phyloP scores from a whole-genome alignment of 1,139 yeast genomes.

The Waltiozyma sp. region DNA sequence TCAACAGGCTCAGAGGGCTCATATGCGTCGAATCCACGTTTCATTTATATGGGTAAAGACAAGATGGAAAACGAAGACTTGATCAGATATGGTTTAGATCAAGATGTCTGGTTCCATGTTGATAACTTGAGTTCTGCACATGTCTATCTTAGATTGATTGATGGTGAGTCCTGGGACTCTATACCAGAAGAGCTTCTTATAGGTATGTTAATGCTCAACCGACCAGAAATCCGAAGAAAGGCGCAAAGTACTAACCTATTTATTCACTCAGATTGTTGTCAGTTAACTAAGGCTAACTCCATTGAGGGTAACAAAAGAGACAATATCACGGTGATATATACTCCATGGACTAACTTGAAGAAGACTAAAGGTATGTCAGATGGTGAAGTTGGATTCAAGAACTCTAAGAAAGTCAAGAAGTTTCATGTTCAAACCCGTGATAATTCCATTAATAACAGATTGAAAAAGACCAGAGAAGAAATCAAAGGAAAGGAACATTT shows the following conservation, averaged over 20 bases:
- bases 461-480: slow-evolving; percentile 59
- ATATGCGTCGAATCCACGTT: slow-evolving; percentile 20
- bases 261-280: slow-evolving; percentile 44
- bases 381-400: slow-evolving; percentile 74
- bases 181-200: slow-evolving; percentile 36
- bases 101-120: slow-evolving; percentile 77
- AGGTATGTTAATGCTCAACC: slow-evolving; percentile 4
- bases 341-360: slow-evolving; percentile 66
- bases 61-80: slow-evolving; percentile 67
- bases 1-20: slow-evolving; percentile 29
- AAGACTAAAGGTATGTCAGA: slow-evolving; percentile 69
- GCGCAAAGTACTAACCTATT: slow-evolving; percentile 19
- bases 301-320: slow-evolving; percentile 68
- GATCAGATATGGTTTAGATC: slow-evolving; percentile 57
- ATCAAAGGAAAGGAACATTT: slow-evolving; percentile 37
- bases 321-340: slow-evolving; percentile 59
- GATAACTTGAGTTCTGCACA: slow-evolving; percentile 77
- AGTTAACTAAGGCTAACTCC: slow-evolving; percentile 70
- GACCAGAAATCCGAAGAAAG: not conserved
- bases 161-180: slow-evolving; percentile 34
- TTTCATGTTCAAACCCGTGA: slow-evolving; percentile 47
- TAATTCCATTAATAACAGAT: slow-evolving; percentile 51
- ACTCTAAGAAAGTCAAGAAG: slow-evolving; percentile 42
- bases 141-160: slow-evolving; percentile 51
- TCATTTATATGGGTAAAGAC: slow-evolving; percentile 65